Base-by-base conservation (phyloP, 768 basidiomycete genomes). In the Leccinum subtestaceum region DNA sequence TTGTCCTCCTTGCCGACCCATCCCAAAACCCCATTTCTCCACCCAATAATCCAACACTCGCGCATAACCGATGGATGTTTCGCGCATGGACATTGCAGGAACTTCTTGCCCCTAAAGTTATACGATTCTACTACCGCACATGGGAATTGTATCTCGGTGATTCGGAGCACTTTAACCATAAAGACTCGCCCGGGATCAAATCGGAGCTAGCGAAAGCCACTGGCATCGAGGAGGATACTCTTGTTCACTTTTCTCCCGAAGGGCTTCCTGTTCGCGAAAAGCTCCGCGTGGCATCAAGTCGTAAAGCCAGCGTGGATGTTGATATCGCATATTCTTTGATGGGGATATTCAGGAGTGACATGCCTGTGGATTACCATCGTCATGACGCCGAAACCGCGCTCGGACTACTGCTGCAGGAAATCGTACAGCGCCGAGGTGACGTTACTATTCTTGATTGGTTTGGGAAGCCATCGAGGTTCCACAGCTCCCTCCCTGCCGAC, bases 21-120 rank as follows among this genome's bases (percentile, higher is more conserved):
- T 60, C 52, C 36, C 4, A 23, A 31, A 23, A 31, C 48, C 53
- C 0, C 17, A 9, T 9, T 45, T 25, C 3, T 15, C 15, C 17
- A 2, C 6, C 13, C 34, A 6, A 15, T 15, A 7, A 45, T 10
- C 52, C 56, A 7, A 5, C 25, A 5, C 59, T 64, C n/a, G 48
- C 34, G 29, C n/a, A 60, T 21, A 63, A 58, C 23, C 27, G 52
- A 19, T 65, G 64, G 64, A 64, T 65, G 59, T 47, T 40, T 19
- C 64, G 64, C 8, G 54, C 57, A 0, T 65, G 63, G 63, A 64
- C 63, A 2, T 45, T 51, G 12, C 63, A 63, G 43, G 62, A 63
- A 32, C 56, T 63, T 19, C 62, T 63, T 15, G 52, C 62, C 2
- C 55, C 59, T 2, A n/a, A 47, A 7, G 40, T 57, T 47, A 57